Evolutionary conservation across 805 yeast genomes (phyloP), one percentile per base, ranked within the genome.

Genomic region (Suhomyces tanzawaensis): DNA sequence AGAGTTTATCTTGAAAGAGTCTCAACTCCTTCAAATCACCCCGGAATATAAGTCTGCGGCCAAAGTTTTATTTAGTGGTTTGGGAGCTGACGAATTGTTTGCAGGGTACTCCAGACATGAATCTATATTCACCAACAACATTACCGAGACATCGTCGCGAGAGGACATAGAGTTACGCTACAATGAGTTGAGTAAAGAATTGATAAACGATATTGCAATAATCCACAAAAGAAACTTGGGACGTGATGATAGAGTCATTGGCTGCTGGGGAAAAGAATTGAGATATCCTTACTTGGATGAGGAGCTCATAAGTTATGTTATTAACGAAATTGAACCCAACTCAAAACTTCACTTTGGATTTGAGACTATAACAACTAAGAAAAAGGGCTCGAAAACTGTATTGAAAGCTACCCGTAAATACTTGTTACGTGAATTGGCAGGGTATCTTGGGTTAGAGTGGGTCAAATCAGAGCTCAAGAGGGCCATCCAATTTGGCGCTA

Each of bases 401-500:
- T 37, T 52, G 39, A 46, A 36, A 21, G 59, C 62, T 2, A 55
- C 47, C 1, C 51, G 73, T 41, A 89, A 89, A 55, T 64, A 60
- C 44, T 59, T 84, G 1, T 61, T 93, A 29, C 61, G 98, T 34
- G 59, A 65, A 34, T 52, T 85, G 6, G 96, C 97, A 0, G 56
- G 50, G 0, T 22, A 15, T 3, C 47, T 82, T 14, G 74, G 72
- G 0, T 55, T 87, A 23, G 55, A 46, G 0, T 72, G 71, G 57
- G 93, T 89, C 0, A 64, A 79, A 13, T 66, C 69, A 16, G 98
- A 93, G 54, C 78, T 84, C 1, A 93, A 93, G 55, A 70, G 99
- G 32, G 99, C 99, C 0, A 89, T 93, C 43, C 99, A 93, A 55
- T 93, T 93, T 60, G 99, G 99, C 0, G 86, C 98, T 0, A 81